These are phyloP conservation scores for Hericium erinaceus DNA, from an alignment of 768 basidiomycete genomes.

Conservation along the genomic window DNA sequence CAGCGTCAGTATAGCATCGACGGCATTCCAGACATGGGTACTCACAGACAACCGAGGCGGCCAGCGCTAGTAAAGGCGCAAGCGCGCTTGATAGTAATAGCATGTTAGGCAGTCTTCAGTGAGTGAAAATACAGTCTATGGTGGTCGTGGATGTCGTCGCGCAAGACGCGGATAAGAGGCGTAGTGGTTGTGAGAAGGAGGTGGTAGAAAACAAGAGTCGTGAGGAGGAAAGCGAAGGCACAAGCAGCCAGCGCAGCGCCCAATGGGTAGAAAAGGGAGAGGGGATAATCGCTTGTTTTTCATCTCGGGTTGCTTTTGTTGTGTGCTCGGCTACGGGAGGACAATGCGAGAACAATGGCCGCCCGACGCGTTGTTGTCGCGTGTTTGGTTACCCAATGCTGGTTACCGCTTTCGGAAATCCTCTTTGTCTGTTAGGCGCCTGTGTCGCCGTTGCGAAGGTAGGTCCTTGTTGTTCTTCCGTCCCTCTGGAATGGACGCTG, in stretches of 20 bases:
- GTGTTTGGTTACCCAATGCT: neutral
- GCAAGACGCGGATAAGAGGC: neutral
- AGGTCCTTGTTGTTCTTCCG: too few species aligned
- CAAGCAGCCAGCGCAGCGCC: slow-evolving; percentile 1
- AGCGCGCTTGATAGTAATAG: neutral
- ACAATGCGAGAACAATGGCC: neutral
- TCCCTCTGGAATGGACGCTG: too few species aligned
- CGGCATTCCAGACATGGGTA: neutral
- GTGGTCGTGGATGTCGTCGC: neutral
- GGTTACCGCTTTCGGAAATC: neutral
- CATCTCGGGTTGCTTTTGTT: neutral
- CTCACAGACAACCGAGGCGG: slow-evolving; percentile 19
- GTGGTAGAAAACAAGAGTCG: neutral
- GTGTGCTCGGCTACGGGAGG: neutral
- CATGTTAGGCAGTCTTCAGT: neutral
- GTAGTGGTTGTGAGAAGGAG: neutral
- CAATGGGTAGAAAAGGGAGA: neutral
- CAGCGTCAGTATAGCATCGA: neutral
- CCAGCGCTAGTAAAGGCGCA: neutral
- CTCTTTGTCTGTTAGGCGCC: neutral
- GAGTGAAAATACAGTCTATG: neutral
- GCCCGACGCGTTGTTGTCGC: neutral
- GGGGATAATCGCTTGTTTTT: neutral
- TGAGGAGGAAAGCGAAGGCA: neutral
- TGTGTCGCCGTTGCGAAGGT: neutral